phyloP scores from a whole-genome alignment of 805 yeast genomes.

The Grigorovia transvaalensis region DNA sequence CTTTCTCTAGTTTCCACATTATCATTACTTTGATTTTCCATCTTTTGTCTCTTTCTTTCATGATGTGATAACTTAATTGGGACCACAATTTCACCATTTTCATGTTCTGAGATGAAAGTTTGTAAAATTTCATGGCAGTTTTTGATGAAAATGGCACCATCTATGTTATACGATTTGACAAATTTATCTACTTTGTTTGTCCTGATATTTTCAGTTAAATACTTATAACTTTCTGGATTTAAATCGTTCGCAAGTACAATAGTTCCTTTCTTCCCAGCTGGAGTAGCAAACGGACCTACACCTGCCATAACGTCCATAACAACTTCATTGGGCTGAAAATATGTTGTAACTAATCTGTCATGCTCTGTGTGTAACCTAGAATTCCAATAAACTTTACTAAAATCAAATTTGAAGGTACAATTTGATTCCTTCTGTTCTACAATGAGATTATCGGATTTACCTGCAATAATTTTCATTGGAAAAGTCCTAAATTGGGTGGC shows the following conservation, averaged over 20 bases:
- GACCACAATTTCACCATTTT: constrained; percentile 31
- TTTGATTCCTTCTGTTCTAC: constrained; percentile 83
- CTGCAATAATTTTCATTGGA: constrained; percentile 88
- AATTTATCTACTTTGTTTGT: constrained; percentile 51
- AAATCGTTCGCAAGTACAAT: constrained; percentile 86
- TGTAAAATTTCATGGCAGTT: constrained; percentile 43
- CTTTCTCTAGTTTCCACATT: constrained; percentile 12
- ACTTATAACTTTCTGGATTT: constrained; percentile 76
- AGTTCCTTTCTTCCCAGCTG: constrained; percentile 79
- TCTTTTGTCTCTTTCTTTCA: constrained; percentile 30
- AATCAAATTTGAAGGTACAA: constrained; percentile 79
- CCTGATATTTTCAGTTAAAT: constrained; percentile 52
- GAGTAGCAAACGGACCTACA: constrained; percentile 96
- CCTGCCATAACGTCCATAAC: constrained; percentile 97
- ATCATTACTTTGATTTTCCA: constrained; percentile 12
- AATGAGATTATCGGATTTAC: constrained; percentile 50
- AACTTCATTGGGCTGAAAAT: constrained; percentile 55
- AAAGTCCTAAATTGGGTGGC: constrained; percentile 86
- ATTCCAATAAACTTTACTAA: constrained; percentile 94
- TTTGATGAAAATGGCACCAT: constrained; percentile 74
- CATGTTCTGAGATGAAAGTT: constrained; percentile 33
- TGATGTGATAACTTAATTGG: constrained; percentile 15
- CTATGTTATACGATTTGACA: constrained; percentile 58
- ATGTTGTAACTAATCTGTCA: constrained; percentile 54
- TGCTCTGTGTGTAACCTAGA: constrained; percentile 92